Base-by-base conservation (phyloP, 805 yeast species). In the Zygosaccharomyces gambellarensis region DNA sequence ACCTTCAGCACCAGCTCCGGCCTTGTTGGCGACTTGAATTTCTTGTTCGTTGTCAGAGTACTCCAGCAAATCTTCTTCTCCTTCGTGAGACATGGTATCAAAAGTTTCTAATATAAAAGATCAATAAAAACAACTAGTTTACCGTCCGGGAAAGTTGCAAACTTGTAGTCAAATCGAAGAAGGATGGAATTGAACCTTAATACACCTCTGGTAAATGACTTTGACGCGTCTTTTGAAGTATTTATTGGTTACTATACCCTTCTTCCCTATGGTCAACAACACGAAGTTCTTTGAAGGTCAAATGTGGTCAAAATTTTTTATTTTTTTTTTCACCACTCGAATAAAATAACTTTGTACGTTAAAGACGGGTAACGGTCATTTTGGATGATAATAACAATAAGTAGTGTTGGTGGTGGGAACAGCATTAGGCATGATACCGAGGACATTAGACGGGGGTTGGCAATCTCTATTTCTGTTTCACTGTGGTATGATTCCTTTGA, bases 1-100 rank as follows among this genome's bases (percentile, higher is more conserved):
- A 17, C 56, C 56, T 23, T 57, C 61, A 29, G 50, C 54, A 14
- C 39, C 50, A 45, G 41, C 57, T 39, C 58, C 58, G 29, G 71
- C 67, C 55, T 81, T 67, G 65, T 69, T 71, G 48, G 80, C 79
- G 58, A 70, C 80, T 60, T 85, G 88, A 63, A 88, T 83, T 71
- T 87, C 85, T 72, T 94, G 98, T 77, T 92, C 99, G 71, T 95
- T 87, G 71, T 94, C 99, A 70, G 97, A 90, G 83, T 94, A 94
- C 72, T 94, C 99, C 75, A 94, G 83, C 70, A 94, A 82, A 80
- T 94, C 99, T 87, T 94, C 99, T 86, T 92, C 98, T 67, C 94
- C 95, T 80, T 87, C 95, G 85, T 87, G 87, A 49, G 96, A 88
- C 95, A 88, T 87, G 46, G 38, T 46, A 34, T 31, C 11, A 23